phyloP scores from a whole-genome alignment of 495 filamentous ascomycete genomes.

The Cairneyella variabilis region DNA sequence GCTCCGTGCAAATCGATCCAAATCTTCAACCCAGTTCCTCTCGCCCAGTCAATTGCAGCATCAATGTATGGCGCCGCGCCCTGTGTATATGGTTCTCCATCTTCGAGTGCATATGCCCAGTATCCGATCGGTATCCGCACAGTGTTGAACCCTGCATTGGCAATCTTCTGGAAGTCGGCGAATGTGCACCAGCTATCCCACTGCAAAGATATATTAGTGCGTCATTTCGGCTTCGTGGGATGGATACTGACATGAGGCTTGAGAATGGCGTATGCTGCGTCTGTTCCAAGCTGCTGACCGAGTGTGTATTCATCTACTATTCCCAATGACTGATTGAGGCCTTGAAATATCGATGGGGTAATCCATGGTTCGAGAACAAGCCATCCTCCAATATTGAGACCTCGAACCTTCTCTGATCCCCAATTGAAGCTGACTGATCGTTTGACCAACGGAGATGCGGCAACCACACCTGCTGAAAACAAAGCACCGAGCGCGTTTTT shows the following conservation, averaged over 20 bases:
- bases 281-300: constrained; percentile 45
- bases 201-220: too few relatives aligned
- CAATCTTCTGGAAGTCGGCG: constrained; percentile 65
- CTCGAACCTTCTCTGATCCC: constrained; percentile 42
- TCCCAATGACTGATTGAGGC: constrained; percentile 32
- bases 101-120: constrained; percentile 57
- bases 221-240: too few relatives aligned
- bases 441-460: not conserved
- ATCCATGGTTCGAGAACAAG: constrained; percentile 66
- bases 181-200: constrained; percentile 64
- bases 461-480: not conserved
- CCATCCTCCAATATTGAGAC: constrained; percentile 78
- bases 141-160: constrained; percentile 62
- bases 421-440: constrained; percentile 11
- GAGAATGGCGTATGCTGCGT: constrained; percentile 25
- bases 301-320: constrained; percentile 62
- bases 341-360: constrained; percentile 59
- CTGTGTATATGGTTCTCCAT: constrained; percentile 65
- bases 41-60: constrained; percentile 65
- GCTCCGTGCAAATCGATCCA: constrained; percentile 43
- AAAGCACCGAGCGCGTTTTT: not conserved
- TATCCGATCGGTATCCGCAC: constrained; percentile 79
- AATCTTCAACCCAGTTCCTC: constrained; percentile 57
- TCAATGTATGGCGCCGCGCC: constrained; percentile 66
- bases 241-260: too few relatives aligned